Percentiles rank a stretch among this genome's conserved stretches.
Conservation (phyloP, 441 rosid species). For the Mallotus japonicus region DNA sequence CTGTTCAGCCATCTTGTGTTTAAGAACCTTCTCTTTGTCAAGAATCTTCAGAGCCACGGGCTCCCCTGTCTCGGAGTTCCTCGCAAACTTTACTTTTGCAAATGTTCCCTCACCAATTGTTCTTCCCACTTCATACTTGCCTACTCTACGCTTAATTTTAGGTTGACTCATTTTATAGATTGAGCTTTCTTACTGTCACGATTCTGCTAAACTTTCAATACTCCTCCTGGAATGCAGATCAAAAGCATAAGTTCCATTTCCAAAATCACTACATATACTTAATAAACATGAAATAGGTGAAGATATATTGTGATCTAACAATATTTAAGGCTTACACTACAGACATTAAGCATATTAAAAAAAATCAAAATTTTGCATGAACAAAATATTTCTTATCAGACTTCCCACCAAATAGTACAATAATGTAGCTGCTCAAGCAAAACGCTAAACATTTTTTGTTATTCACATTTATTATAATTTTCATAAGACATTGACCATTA, state of each 20-base stretch:
- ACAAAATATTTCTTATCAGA: neutral
- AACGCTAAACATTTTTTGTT: neutral
- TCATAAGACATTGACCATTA: neutral
- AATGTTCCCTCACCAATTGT: constrained; percentile 96
- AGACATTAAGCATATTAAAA: neutral
- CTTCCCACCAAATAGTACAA: neutral
- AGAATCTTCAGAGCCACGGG: constrained; percentile 92
- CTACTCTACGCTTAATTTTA: constrained; percentile 79
- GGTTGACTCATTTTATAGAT: constrained; percentile 65
- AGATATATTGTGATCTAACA: neutral
- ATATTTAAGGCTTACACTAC: neutral
- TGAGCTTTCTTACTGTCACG: constrained; percentile 21
- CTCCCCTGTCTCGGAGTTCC: constrained; percentile 79
- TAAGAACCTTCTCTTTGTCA: constrained; percentile 94
- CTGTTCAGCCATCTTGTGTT: constrained; percentile 98
- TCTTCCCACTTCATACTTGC: constrained; percentile 90
- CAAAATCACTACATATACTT: neutral
- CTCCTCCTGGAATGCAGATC: constrained; percentile 29
- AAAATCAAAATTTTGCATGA: neutral
- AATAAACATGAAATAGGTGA: neutral
- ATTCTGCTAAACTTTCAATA: constrained; percentile 15
- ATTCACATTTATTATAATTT: neutral
- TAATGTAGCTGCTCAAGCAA: neutral
- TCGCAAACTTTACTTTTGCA: constrained; percentile 94
- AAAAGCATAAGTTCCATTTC: constrained; percentile 10